Base-by-base conservation (phyloP, 768 basidiomycete genomes). In the Tephrocybe sp. region DNA sequence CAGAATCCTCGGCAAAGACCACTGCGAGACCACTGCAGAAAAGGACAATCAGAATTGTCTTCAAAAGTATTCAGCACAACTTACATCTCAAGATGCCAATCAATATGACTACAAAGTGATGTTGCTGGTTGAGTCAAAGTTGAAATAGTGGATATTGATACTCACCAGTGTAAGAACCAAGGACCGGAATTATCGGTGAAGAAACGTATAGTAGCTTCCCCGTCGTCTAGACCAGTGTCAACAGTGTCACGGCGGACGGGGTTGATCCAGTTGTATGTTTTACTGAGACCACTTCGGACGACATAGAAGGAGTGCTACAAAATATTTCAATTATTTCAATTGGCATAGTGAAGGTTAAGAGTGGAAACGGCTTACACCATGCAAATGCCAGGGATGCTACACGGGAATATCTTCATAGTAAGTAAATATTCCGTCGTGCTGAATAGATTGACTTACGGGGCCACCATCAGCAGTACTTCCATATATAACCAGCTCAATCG, bases 401-500 rank as follows among this genome's bases (percentile, higher is more conserved):
- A 9, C 4, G 40, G 30, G 4, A 19, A 12, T 7, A 40, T 15
- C n/a, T n/a, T n/a, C n/a, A n/a, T 30, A n/a, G 32, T 34, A 9
- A 34, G 16, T 5, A n/a, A 19, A 19, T 15, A 49, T 24, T 34
- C 6, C n/a, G n/a, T 9, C 19, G 27, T 32, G 13, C n/a, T 25
- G 16, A 1, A 12, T 18, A 13, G 15, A 12, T 28, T 8, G 9
- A n/a, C 47, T 49, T n/a, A 49, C 40, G 1, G 40, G 47, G 9
- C 47, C 47, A 34, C 47, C 40, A 27, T 7, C 32, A 9, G 19
- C 40, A 21, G 18, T 37, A 12, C 38, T 32, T 18, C 47, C 47
- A 34, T 35, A 41, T 6, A 41, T 41, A 4, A 68, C 68, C 9
- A 82, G 31, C 46, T 83, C 80, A 44, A 83, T 68, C 18, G 71